phyloP scores from a whole-genome alignment of 148 eudicot genomes.

The Amaranthus cruentus region DNA sequence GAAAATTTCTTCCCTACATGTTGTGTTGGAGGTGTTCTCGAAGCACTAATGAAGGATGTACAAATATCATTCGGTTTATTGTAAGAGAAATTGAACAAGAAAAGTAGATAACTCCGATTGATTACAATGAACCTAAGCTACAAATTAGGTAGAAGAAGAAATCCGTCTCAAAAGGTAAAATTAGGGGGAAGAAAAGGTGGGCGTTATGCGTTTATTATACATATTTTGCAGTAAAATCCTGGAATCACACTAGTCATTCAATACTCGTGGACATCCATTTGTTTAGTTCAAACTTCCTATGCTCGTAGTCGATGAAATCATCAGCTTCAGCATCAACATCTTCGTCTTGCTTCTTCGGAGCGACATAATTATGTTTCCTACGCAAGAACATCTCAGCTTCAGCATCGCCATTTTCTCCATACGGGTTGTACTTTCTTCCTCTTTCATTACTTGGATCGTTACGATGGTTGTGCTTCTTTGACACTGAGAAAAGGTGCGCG shows the following conservation, averaged over 20 bases:
- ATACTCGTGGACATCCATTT: background rate
- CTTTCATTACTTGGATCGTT: constrained; percentile 9
- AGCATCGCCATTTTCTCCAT: background rate
- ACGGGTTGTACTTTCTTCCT: background rate
- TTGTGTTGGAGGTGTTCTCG: background rate
- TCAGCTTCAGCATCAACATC: constrained; percentile 21
- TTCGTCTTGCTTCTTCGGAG: constrained; percentile 10
- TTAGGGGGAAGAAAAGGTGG: background rate
- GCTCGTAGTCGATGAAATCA: constrained; percentile 17
- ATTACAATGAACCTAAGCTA: background rate
- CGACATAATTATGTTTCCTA: constrained; percentile 6
- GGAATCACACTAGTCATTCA: background rate
- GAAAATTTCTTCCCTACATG: background rate
- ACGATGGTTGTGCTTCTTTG: constrained; percentile 9
- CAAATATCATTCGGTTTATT: too few relatives aligned
- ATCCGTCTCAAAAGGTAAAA: background rate
- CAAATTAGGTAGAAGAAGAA: background rate
- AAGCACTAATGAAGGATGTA: background rate
- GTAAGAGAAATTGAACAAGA: background rate
- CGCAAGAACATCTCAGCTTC: constrained; percentile 16
- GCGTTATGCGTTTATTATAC: background rate
- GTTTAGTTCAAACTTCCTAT: constrained; percentile 4
- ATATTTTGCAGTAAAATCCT: background rate
- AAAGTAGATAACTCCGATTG: background rate
- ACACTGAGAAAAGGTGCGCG: constrained; percentile 17